These are phyloP conservation scores for Diatrype stigma DNA, from an alignment of 2,329 filamentous ascomycete species.

Conservation along the genomic window DNA sequence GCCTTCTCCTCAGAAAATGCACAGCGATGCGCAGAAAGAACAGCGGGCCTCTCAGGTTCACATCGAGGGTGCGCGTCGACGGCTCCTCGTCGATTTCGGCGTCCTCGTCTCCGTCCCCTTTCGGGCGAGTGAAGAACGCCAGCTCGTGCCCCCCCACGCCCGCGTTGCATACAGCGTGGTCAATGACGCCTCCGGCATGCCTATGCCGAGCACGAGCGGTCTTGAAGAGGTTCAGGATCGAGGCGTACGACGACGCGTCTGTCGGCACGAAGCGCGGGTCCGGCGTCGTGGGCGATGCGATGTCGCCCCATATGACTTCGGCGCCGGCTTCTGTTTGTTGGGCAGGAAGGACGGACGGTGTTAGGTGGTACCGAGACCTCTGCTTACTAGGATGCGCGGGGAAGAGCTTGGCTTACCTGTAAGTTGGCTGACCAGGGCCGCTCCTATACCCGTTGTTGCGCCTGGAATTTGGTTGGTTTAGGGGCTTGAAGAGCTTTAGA, in stretches of 20 bases:
- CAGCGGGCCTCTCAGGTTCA: neutral
- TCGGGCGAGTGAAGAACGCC: neutral
- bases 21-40: conserved; percentile 1
- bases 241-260: neutral
- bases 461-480: neutral
- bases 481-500: no score
- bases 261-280: neutral
- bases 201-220: neutral
- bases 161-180: conserved; percentile 1
- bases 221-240: conserved; percentile 4
- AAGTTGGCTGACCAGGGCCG: neutral
- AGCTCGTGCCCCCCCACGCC: neutral
- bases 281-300: neutral
- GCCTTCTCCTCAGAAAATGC: neutral
- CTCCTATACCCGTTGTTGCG: neutral
- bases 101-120: neutral
- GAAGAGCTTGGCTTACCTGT: neutral
- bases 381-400: neutral
- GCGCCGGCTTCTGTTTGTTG: neutral
- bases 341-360: neutral
- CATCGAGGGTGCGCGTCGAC: neutral
- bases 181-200: neutral
- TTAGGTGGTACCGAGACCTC: neutral
- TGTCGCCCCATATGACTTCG: neutral
- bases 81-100: neutral